Base-by-base conservation (phyloP, 352 stramenopile genomes). In the Globisporangium solare region DNA sequence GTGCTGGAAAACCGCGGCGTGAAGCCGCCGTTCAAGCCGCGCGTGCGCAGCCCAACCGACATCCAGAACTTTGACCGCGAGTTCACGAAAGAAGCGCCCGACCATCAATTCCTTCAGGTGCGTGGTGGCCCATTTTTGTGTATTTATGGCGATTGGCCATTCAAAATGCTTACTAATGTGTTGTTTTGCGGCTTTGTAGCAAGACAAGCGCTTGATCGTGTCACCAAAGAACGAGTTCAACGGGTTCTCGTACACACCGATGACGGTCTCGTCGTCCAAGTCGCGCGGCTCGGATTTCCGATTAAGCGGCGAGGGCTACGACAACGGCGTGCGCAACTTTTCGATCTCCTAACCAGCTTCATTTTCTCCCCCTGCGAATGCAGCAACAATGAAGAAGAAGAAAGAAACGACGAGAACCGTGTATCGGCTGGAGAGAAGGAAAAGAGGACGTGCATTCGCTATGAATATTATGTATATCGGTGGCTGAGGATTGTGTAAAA, bases 21-120 rank as follows among this genome's bases (percentile, higher is more conserved):
- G 22, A 92, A 89, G 54, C 83, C 86, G n/a, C 83, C 83, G 18
- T 95, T 95, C 70, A 93, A 94, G 70, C 83, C 86, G 43, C 83
- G 85, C 31, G 79, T 94, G 41, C 76, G 82, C 31, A 76, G 74
- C 21, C 75, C 80, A 0, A 94, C 83, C 6, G 85, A 94, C 51
- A 87, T 93, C 48, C 83, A 95, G 70, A 95, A 95, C 60, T 95
- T 95, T 60, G 85, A 95, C 59, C 84, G 87, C 56, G 83, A 94
- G 61, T 94, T 95, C 52, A 95, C 86, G 20, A 89, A 89, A 57
- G 83, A 94, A 49, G 65, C 79, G 10, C 80, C 81, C n/a, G 81
- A 91, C 61, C 77, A 91, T 48, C 70, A 69, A 40, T 90, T 89
- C 55, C 62, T 89, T 12, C 70, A 79, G 66, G 73, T 83, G 53